Percentiles rank a stretch among this genome's conserved stretches.
phyloP scores from a whole-genome alignment of 2,329 filamentous ascomycete species.

The Anisogramma anomala region DNA sequence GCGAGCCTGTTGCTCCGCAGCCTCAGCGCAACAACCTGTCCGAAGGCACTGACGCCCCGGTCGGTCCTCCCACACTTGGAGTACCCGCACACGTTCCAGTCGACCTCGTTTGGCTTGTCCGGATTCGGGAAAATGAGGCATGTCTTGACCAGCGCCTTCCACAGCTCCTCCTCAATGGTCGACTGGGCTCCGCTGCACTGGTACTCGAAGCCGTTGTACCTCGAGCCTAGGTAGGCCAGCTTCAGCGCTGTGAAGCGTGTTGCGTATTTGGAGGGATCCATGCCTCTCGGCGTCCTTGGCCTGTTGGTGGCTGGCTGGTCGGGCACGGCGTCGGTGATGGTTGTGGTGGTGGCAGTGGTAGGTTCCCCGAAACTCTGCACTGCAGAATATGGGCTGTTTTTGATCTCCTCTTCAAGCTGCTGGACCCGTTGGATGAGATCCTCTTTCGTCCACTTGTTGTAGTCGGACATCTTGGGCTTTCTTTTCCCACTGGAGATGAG shows the following conservation, averaged over 20 bases:
- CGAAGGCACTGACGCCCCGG: constrained; percentile 87
- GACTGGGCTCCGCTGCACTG: constrained; percentile 60
- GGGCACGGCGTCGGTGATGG: not conserved
- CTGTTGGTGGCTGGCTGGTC: constrained; percentile 8
- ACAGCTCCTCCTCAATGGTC: constrained; percentile 86
- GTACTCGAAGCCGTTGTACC: constrained; percentile 90
- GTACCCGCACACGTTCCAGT: constrained; percentile 79
- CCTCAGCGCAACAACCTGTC: constrained; percentile 77
- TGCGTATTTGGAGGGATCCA: constrained; percentile 71
- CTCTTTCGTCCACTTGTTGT: constrained; percentile 56
- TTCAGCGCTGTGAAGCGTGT: constrained; percentile 84
- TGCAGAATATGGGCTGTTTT: constrained; percentile 24
- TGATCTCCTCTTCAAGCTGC: constrained; percentile 55
- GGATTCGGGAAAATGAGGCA: constrained; percentile 61
- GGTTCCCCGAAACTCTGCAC: not conserved
- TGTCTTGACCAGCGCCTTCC: constrained; percentile 76
- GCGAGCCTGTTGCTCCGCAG: constrained; percentile 70
- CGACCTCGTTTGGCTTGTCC: constrained; percentile 48
- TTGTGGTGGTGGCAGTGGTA: not conserved
- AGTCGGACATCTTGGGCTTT: constrained; percentile 25
- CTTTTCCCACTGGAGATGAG: not conserved
- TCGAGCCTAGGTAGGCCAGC: constrained; percentile 82
- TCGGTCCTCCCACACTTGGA: constrained; percentile 94
- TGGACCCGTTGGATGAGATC: constrained; percentile 58
- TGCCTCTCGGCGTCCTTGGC: constrained; percentile 34